Percentiles rank a stretch among this genome's conserved stretches.
These are phyloP conservation scores for Xylaria arbuscula DNA, from an alignment of 2,329 filamentous ascomycete species.

Conservation along the genomic window DNA sequence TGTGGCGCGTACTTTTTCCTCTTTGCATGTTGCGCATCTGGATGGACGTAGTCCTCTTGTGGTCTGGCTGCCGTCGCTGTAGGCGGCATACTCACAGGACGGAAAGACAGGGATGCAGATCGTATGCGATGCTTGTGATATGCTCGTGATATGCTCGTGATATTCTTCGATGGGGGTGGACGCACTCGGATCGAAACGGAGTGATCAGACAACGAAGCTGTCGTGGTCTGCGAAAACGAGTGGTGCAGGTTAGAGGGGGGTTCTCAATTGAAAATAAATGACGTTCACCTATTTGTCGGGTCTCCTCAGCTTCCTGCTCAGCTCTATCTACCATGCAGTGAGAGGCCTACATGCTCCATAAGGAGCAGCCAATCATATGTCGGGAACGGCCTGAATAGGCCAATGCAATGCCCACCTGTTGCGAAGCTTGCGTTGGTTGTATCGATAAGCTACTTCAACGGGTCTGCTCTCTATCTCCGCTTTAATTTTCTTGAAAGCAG, in stretches of 20 bases:
- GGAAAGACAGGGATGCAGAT: background rate
- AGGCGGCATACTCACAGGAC: constrained; percentile 41
- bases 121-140: background rate
- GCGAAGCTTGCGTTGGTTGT: background rate
- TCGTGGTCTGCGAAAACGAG: constrained; percentile 24
- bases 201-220: constrained; percentile 28
- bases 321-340: background rate
- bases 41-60: constrained; percentile 45
- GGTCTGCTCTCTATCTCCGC: constrained; percentile 34
- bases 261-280: constrained; percentile 40
- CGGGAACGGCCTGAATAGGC: constrained; percentile 6
- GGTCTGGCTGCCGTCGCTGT: constrained; percentile 32
- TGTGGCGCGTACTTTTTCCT: constrained; percentile 50
- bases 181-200: constrained; percentile 2
- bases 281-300: constrained; percentile 33
- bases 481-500: constrained; percentile 45
- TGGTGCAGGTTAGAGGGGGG: constrained; percentile 7
- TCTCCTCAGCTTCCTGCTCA: constrained; percentile 22
- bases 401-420: too few species aligned
- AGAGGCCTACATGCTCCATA: background rate
- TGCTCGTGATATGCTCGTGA: too few species aligned
- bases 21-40: constrained; percentile 49
- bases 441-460: constrained; percentile 25
- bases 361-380: constrained; percentile 14
- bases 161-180: background rate